phyloP scores from a whole-genome alignment of 1,284 basidiomycete genomes.

The Trametes sp. region DNA sequence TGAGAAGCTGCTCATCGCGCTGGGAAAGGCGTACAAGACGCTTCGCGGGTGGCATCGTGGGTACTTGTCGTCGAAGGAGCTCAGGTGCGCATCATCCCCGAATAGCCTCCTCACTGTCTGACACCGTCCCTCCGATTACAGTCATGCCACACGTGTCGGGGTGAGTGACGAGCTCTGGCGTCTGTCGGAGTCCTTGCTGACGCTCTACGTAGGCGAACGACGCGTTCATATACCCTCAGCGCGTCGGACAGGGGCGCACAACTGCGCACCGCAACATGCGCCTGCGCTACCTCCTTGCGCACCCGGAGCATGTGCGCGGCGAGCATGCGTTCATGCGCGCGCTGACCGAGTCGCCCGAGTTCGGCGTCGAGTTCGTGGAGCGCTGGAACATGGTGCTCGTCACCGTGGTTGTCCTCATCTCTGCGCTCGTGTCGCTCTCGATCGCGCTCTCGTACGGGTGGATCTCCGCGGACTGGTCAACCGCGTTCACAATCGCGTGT shows the following conservation, averaged over 20 bases:
- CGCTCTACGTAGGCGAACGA: conserved; percentile 18
- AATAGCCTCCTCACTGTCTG: neutral
- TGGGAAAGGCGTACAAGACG: conserved; percentile 25
- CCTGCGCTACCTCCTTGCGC: conserved; percentile 28
- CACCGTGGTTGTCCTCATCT: conserved; percentile 20
- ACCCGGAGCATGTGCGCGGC: conserved; percentile 29
- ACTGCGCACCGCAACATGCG: conserved; percentile 31
- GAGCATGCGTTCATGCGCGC: conserved; percentile 29
- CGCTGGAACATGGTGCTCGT: conserved; percentile 28
- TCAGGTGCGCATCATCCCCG: conserved; percentile 18
- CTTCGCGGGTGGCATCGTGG: conserved; percentile 23
- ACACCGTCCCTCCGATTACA: neutral
- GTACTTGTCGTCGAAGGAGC: conserved; percentile 29
- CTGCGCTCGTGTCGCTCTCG: conserved; percentile 20
- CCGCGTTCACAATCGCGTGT: conserved; percentile 32
- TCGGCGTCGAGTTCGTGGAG: conserved; percentile 36
- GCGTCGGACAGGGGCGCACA: conserved; percentile 28
- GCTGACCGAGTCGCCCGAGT: conserved; percentile 22
- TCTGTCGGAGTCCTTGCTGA: neutral
- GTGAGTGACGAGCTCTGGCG: neutral
- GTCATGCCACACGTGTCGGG: conserved; percentile 15
- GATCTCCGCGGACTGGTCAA: conserved; percentile 23
- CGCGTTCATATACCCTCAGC: conserved; percentile 31
- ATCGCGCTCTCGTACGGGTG: conserved; percentile 26
- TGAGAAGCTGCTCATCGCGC: conserved; percentile 26